Evolutionary conservation across 2,329 filamentous ascomycete genomes (phyloP).

Genomic region (Pseudogymnoascus sp.): DNA sequence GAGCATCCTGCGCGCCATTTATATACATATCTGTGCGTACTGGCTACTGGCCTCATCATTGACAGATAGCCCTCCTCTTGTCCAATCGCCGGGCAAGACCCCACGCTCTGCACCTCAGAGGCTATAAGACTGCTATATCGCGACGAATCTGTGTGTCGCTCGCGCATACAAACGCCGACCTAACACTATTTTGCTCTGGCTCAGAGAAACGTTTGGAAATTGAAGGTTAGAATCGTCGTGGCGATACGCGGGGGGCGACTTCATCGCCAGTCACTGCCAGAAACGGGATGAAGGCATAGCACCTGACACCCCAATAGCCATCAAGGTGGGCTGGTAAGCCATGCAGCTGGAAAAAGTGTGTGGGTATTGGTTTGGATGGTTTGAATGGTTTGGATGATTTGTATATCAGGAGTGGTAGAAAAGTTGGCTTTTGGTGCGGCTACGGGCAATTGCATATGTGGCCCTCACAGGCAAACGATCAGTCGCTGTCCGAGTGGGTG

Average conservation of each 20-base stretch:
- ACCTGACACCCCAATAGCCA: not conserved
- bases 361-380: not conserved
- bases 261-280: not conserved
- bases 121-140: slow-evolving; percentile 1
- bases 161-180: not conserved
- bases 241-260: not conserved
- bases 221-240: not conserved
- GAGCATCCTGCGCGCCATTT: not conserved
- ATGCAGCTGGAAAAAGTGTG: not conserved
- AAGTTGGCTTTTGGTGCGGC: not conserved
- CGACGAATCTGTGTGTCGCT: not conserved
- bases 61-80: not conserved
- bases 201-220: not conserved
- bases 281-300: not conserved
- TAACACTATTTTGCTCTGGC: slow-evolving; percentile 1
- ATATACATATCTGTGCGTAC: not conserved
- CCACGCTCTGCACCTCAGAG: not conserved
- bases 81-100: not conserved
- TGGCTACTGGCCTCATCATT: not conserved
- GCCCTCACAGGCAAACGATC: not conserved
- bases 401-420: not conserved
- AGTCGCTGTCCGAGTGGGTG: not conserved
- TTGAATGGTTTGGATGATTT: not conserved
- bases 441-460: not conserved
- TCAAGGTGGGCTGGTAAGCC: not conserved